Evolutionary conservation across 2,329 filamentous ascomycete genomes (phyloP).

Genomic region (Cladobotryum protrusum): DNA sequence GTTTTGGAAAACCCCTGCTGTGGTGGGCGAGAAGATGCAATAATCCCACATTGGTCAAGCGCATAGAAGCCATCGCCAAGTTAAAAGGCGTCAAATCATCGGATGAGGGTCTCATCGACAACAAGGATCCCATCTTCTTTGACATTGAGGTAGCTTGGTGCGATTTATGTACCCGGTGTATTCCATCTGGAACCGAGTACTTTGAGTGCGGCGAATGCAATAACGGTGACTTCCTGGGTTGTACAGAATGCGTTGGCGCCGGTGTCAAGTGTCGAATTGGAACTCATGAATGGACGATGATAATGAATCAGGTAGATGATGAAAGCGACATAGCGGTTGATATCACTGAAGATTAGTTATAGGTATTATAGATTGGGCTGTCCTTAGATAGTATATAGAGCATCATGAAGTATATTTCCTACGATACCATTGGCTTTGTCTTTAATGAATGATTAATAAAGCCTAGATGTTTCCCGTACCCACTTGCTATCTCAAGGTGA

Average conservation of each 20-base stretch:
- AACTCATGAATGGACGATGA: conserved; percentile 2
- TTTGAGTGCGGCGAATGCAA: conserved; percentile 12
- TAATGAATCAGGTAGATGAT: no score
- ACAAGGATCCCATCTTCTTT: background rate
- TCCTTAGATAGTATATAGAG: no score
- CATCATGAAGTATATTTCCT: no score
- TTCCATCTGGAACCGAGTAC: background rate
- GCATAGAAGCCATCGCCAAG: background rate
- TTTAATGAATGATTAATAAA: no score
- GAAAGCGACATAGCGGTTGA: no score
- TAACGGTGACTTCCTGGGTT: conserved; percentile 12
- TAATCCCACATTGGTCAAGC: background rate
- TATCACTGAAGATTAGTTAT: no score
- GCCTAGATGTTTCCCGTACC: no score
- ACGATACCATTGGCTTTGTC: no score
- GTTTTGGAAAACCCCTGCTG: conserved; percentile 5
- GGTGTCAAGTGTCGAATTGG: conserved; percentile 5
- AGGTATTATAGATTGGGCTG: no score
- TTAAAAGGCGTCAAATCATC: background rate
- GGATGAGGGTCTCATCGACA: background rate
- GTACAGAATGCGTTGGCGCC: conserved; percentile 5
- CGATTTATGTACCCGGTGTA: conserved; percentile 13
- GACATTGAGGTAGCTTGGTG: conserved; percentile 8
- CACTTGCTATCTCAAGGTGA: no score
- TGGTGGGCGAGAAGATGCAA: conserved; percentile 9